phyloP scores from a whole-genome alignment of 1,284 basidiomycete species.

The Pyrrhoderma noxium region DNA sequence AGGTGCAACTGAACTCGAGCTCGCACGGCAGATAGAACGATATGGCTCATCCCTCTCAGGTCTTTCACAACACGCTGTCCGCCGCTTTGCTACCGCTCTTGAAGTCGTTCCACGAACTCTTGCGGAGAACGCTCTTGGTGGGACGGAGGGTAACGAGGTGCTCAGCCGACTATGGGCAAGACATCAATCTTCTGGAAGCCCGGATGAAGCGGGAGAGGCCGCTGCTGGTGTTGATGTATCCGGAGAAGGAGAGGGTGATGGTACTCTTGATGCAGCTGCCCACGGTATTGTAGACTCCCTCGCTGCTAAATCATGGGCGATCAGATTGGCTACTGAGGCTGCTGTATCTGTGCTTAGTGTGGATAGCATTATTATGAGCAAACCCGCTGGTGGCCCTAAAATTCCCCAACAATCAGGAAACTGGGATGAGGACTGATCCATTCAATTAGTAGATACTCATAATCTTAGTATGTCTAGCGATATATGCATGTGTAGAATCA shows the following conservation, averaged over 20 bases:
- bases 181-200: constrained; percentile 50
- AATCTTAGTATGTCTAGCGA: too few species aligned
- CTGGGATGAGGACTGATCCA: constrained; percentile 62
- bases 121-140: constrained; percentile 91
- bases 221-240: constrained; percentile 91
- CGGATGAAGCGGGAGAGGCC: constrained; percentile 53
- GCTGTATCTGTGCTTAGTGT: constrained; percentile 92
- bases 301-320: constrained; percentile 85
- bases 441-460: too few species aligned
- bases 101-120: constrained; percentile 92
- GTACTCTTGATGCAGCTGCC: constrained; percentile 57
- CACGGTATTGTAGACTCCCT: constrained; percentile 77
- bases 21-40: constrained; percentile 75
- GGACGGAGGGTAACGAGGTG: constrained; percentile 89
- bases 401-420: constrained; percentile 76
- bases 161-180: constrained; percentile 85
- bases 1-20: constrained; percentile 90
- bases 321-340: constrained; percentile 86
- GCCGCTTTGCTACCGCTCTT: constrained; percentile 83
- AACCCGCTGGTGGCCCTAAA: constrained; percentile 83
- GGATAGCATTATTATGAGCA: constrained; percentile 97
- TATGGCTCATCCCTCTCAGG: constrained; percentile 90
- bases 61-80: constrained; percentile 90
- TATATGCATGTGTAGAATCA: too few species aligned
- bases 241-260: constrained; percentile 66